Conservation (phyloP, 208 protist species). For the Angomonas deanei region DNA sequence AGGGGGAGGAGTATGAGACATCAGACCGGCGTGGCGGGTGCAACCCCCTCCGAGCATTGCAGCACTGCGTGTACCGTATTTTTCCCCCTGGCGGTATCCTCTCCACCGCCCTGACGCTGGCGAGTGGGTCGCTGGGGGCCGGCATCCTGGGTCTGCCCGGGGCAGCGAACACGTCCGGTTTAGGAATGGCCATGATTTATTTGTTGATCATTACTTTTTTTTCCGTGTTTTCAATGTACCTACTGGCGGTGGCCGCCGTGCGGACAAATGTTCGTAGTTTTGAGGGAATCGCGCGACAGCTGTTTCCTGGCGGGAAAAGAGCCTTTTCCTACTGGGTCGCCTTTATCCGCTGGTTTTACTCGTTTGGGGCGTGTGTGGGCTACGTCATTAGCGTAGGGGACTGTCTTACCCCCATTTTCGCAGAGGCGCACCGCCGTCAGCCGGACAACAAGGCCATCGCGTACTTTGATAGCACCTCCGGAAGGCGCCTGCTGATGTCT, state of each 20-base stretch:
- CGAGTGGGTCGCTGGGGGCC: constrained; percentile 26
- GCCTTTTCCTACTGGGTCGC: constrained; percentile 39
- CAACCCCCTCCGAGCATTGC: not conserved
- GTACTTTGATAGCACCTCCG: constrained; percentile 22
- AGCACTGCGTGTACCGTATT: constrained; percentile 12
- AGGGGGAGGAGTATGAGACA: not conserved
- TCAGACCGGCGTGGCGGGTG: not conserved
- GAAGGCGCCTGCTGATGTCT: constrained; percentile 26
- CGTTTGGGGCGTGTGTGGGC: constrained; percentile 19
- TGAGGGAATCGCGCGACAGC: constrained; percentile 28
- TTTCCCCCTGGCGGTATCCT: constrained; percentile 28
- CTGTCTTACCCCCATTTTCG: constrained; percentile 27
- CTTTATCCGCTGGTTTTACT: constrained; percentile 30
- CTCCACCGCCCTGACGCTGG: constrained; percentile 29
- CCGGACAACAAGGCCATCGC: constrained; percentile 18
- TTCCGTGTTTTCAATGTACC: constrained; percentile 28
- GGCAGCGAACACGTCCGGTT: constrained; percentile 22
- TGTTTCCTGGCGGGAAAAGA: constrained; percentile 23
- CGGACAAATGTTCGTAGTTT: constrained; percentile 30
- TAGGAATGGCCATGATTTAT: constrained; percentile 29
- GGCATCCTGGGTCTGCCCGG: constrained; percentile 35
- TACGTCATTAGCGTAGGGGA: constrained; percentile 39
- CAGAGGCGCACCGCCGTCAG: constrained; percentile 5
- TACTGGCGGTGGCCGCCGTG: constrained; percentile 28
- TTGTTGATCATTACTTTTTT: constrained; percentile 37